Percentiles rank a stretch among this genome's conserved stretches.
Conservation (phyloP, 805 yeast species). For the Barnettozyma salicaria region DNA sequence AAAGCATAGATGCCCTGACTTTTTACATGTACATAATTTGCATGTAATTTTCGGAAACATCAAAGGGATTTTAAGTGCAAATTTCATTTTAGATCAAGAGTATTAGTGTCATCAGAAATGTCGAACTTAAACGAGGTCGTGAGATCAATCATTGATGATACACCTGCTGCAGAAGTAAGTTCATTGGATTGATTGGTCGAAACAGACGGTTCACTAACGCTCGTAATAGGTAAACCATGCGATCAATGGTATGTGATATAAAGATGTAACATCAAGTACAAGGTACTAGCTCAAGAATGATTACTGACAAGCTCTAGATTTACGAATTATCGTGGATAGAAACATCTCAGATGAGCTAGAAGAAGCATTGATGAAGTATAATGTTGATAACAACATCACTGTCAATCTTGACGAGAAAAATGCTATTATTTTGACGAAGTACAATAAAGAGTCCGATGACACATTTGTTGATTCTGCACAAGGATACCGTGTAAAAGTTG, state of each 20-base stretch:
- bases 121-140: constrained; percentile 13
- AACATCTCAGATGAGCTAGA: constrained; percentile 30
- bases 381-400: constrained; percentile 33
- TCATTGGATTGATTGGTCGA: constrained; percentile 3
- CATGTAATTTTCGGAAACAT: no score
- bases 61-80: no score
- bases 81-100: not conserved
- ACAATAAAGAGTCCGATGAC: constrained; percentile 43
- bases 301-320: constrained; percentile 26
- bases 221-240: constrained; percentile 25
- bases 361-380: constrained; percentile 36
- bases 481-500: constrained; percentile 50
- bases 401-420: constrained; percentile 27
- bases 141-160: constrained; percentile 36
- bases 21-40: no score
- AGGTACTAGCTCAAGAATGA: no score
- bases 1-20: no score
- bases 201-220: not conserved
- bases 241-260: constrained; percentile 26
- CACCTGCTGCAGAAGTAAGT: constrained; percentile 52
- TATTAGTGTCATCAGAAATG: constrained; percentile 4
- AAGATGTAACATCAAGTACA: not conserved
- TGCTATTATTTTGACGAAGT: constrained; percentile 40
- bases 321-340: constrained; percentile 38
- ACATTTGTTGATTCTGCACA: constrained; percentile 46